Percentiles rank a stretch among this genome's conserved stretches.
phyloP scores from a whole-genome alignment of 2,329 filamentous ascomycete genomes.

The Cladophialophora bantiana region DNA sequence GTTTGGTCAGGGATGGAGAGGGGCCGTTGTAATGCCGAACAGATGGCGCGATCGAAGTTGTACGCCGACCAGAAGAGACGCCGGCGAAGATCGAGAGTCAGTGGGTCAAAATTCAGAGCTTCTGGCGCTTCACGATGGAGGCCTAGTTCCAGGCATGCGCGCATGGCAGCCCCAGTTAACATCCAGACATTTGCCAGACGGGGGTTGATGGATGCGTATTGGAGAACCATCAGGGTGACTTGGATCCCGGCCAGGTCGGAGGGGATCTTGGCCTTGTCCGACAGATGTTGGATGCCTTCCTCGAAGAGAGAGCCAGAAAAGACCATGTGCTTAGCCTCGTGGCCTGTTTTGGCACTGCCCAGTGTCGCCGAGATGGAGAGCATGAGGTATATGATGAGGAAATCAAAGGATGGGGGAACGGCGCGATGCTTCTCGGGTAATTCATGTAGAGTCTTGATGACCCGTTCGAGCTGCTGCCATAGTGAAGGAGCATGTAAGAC shows the following conservation, averaged over 20 bases:
- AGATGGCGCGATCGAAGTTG: slow-evolving; percentile 42
- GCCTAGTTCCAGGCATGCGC: slow-evolving; percentile 41
- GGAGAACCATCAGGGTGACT: slow-evolving; percentile 40
- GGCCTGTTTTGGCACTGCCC: slow-evolving; percentile 44
- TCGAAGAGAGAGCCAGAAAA: slow-evolving; percentile 45
- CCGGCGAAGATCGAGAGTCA: slow-evolving; percentile 41
- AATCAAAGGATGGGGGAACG: slow-evolving; percentile 43
- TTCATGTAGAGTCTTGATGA: slow-evolving; percentile 36
- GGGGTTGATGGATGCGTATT: slow-evolving; percentile 43
- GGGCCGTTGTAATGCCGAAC: slow-evolving; percentile 42
- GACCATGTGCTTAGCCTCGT: slow-evolving; percentile 45
- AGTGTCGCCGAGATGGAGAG: slow-evolving; percentile 46
- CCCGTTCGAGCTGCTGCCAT: slow-evolving; percentile 42
- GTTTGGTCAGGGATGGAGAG: slow-evolving; percentile 43
- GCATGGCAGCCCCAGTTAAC: slow-evolving; percentile 42
- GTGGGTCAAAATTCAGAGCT: slow-evolving; percentile 34
- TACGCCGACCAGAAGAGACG: slow-evolving; percentile 43
- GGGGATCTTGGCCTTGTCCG: slow-evolving; percentile 43
- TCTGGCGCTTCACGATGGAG: slow-evolving; percentile 42
- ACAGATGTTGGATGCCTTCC: slow-evolving; percentile 46
- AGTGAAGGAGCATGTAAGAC: slow-evolving; percentile 42
- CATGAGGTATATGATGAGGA: slow-evolving; percentile 45
- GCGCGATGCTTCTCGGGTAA: slow-evolving; percentile 36
- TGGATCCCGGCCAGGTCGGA: slow-evolving; percentile 42
- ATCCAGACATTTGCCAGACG: slow-evolving; percentile 43